Evolutionary conservation across 192 early-diverging fungal species (phyloP).

Genomic region (Coemansia furcata): DNA sequence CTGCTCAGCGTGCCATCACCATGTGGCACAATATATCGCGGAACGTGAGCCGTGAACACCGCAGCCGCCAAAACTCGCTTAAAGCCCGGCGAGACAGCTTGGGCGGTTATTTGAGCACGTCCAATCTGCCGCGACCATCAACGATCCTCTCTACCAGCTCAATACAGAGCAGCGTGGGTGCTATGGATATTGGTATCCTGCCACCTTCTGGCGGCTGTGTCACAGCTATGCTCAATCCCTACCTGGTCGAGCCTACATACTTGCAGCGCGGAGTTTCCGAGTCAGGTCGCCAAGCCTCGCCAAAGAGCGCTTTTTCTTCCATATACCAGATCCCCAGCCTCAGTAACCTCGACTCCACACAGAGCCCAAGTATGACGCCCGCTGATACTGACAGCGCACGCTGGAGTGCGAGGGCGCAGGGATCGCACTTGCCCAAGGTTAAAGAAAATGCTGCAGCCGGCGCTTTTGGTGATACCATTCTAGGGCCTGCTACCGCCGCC

Average conservation of each 20-base stretch:
- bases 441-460: background rate
- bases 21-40: constrained; percentile 38
- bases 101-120: constrained; percentile 10
- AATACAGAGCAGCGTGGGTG: constrained; percentile 1
- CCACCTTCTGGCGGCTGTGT: constrained; percentile 9
- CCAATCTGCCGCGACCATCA: background rate
- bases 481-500: background rate
- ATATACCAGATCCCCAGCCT: constrained; percentile 24
- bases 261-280: constrained; percentile 43
- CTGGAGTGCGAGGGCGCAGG: background rate
- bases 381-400: background rate
- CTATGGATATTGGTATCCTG: background rate
- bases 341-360: background rate
- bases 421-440: background rate
- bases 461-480: background rate
- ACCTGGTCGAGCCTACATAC: constrained; percentile 23
- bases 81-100: constrained; percentile 13
- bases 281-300: constrained; percentile 25
- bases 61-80: background rate
- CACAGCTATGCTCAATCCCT: constrained; percentile 9
- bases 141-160: background rate
- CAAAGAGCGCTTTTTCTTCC: constrained; percentile 7
- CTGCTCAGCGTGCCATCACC: constrained; percentile 10
- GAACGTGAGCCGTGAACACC: constrained; percentile 12
- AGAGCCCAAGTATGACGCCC: background rate